phyloP scores from a whole-genome alignment of 2,329 filamentous ascomycete species.

The Trichoderma sp. region DNA sequence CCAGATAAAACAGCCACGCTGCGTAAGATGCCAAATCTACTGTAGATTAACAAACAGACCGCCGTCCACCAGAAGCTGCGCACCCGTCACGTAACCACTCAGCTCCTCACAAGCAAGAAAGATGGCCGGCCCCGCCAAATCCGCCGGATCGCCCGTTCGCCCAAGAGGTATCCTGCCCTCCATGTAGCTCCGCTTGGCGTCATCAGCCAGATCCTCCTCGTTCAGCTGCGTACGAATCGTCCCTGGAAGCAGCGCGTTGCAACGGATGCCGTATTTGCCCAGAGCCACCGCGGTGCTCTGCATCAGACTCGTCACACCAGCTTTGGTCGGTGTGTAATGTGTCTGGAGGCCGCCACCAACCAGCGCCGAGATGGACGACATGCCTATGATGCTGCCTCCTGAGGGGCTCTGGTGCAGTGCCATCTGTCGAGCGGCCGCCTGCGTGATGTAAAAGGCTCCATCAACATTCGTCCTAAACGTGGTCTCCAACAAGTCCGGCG shows the following conservation, averaged over 20 bases:
- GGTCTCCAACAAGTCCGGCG: constrained; percentile 66
- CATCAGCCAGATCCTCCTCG: constrained; percentile 75
- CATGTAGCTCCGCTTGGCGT: constrained; percentile 73
- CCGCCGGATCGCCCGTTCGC: constrained; percentile 68
- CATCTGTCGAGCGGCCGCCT: constrained; percentile 85
- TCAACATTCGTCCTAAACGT: constrained; percentile 81
- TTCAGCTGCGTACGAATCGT: constrained; percentile 85
- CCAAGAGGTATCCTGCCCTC: constrained; percentile 79
- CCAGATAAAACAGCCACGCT: background rate
- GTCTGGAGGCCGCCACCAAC: constrained; percentile 77
- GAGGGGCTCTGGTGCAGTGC: constrained; percentile 59
- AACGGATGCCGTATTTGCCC: constrained; percentile 73
- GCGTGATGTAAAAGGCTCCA: constrained; percentile 84
- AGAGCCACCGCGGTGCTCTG: constrained; percentile 80
- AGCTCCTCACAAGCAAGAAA: constrained; percentile 79
- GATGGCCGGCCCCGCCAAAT: constrained; percentile 81
- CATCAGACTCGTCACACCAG: constrained; percentile 77
- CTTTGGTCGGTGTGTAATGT: constrained; percentile 89
- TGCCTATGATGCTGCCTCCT: constrained; percentile 78
- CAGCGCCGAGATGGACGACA: constrained; percentile 72
- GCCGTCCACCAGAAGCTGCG: constrained; percentile 83
- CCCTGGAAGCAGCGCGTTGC: constrained; percentile 81
- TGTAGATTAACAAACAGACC: constrained; percentile 89
- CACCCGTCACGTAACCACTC: constrained; percentile 79
- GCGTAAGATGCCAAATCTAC: constrained; percentile 37